A percentile compares a stretch with the other conserved stretches of the same genome.
Conservation (phyloP, 2,329 filamentous ascomycete species). For the Colletotrichum tabaci region DNA sequence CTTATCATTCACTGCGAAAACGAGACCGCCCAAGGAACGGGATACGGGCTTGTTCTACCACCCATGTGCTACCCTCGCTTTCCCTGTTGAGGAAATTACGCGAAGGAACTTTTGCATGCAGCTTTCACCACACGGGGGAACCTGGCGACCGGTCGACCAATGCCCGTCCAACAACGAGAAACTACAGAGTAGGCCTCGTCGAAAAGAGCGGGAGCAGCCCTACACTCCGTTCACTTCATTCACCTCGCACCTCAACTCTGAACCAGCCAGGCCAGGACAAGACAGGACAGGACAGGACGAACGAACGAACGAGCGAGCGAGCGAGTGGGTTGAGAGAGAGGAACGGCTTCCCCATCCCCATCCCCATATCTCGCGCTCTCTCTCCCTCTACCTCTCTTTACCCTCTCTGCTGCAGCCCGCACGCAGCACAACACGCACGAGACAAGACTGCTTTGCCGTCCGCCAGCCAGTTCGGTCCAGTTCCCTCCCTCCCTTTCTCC, state of each 20-base stretch:
- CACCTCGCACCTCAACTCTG: neutral
- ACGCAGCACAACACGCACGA: neutral
- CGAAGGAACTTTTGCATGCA: slow-evolving; percentile 59
- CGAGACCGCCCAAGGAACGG: slow-evolving; percentile 30
- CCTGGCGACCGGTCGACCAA: slow-evolving; percentile 51
- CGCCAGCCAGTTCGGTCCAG: slow-evolving; percentile 17
- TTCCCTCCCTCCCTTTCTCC: neutral
- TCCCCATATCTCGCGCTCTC: slow-evolving; percentile 41
- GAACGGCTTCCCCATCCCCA: slow-evolving; percentile 28
- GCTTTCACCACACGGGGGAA: slow-evolving; percentile 51
- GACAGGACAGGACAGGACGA: too few species aligned
- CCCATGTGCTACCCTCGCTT: slow-evolving; percentile 50
- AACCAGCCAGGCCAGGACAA: slow-evolving; percentile 18
- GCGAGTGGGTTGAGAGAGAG: slow-evolving; percentile 14
- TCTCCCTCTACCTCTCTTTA: slow-evolving; percentile 33
- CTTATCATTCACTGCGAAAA: slow-evolving; percentile 40
- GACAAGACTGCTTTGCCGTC: slow-evolving; percentile 28
- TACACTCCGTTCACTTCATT: neutral
- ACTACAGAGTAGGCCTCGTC: slow-evolving; percentile 29
- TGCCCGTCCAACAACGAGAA: slow-evolving; percentile 38
- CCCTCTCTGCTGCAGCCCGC: slow-evolving; percentile 2
- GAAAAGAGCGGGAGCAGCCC: slow-evolving; percentile 15
- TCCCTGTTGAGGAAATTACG: slow-evolving; percentile 54
- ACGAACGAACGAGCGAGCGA: slow-evolving; percentile 14
- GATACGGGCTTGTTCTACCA: slow-evolving; percentile 42